Percentiles rank a stretch among this genome's conserved stretches.
These are phyloP conservation scores for Imleria badia DNA, from an alignment of 768 basidiomycete species.

Conservation along the genomic window DNA sequence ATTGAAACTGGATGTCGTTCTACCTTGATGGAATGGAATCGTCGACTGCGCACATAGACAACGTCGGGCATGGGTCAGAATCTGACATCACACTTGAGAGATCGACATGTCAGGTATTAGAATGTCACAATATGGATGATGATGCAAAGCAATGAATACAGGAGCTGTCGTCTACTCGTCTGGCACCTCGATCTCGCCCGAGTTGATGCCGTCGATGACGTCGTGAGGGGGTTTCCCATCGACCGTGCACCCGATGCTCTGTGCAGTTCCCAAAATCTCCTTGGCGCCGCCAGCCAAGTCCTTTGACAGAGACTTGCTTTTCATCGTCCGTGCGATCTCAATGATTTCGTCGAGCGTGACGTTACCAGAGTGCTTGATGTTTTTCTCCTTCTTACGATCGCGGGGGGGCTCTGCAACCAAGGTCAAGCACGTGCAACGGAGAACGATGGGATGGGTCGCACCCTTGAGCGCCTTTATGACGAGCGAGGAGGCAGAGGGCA, in stretches of 20 bases:
- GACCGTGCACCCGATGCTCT: conserved; percentile 95
- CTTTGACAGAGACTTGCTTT: conserved; percentile 90
- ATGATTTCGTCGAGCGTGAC: conserved; percentile 90
- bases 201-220: conserved; percentile 83
- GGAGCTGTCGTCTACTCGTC: conserved; percentile 59
- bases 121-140: conserved; percentile 13
- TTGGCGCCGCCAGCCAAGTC: conserved; percentile 85
- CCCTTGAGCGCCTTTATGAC: conserved; percentile 99
- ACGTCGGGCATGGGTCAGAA: neutral
- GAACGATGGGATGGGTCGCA: conserved; percentile 36
- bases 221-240: conserved; percentile 94
- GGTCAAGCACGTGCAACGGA: neutral
- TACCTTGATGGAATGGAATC: neutral
- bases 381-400: conserved; percentile 99
- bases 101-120: neutral
- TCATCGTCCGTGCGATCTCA: conserved; percentile 96
- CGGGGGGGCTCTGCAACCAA: conserved; percentile 83
- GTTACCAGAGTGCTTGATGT: conserved; percentile 98
- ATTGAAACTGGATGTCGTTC: conserved; percentile 5
- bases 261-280: conserved; percentile 98
- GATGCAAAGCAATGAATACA: conserved; percentile 22
- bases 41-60: too few relatives aligned
- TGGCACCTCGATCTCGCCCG: conserved; percentile 82
- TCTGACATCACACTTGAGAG: neutral
- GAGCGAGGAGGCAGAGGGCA: conserved; percentile 95